These are phyloP conservation scores for Aspergillus ostianus DNA, from an alignment of 495 filamentous ascomycete species.

Conservation along the genomic window DNA sequence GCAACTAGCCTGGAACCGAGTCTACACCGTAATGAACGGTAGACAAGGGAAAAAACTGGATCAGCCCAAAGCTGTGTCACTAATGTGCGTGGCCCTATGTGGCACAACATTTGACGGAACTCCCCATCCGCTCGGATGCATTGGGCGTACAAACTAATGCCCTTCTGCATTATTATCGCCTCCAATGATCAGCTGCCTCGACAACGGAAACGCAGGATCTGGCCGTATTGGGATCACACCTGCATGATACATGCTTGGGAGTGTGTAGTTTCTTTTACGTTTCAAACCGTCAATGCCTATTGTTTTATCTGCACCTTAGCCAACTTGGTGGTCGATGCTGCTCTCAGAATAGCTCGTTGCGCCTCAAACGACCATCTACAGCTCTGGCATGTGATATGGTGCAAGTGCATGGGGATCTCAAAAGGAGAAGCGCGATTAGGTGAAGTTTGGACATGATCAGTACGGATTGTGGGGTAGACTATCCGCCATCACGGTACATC, in stretches of 20 bases:
- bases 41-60: conserved; percentile 11
- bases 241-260: conserved; percentile 3
- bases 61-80: conserved; percentile 19
- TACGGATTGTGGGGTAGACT: neutral
- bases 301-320: neutral
- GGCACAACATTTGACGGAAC: conserved; percentile 15
- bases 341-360: neutral
- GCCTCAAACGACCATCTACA: neutral
- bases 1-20: neutral
- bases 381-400: neutral
- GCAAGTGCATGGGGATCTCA: neutral
- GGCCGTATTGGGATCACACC: conserved; percentile 8
- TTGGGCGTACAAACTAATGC: conserved; percentile 23
- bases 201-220: neutral
- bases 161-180: conserved; percentile 10
- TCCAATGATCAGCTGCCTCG: conserved; percentile 11
- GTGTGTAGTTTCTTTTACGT: neutral
- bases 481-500: neutral
- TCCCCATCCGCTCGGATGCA: conserved; percentile 20
- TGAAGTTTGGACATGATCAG: neutral
- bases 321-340: neutral
- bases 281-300: neutral
- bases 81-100: conserved; percentile 22
- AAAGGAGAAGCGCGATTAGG: neutral
- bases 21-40: conserved; percentile 16